These are phyloP conservation scores for Exidia glandulosa DNA, from an alignment of 768 basidiomycete species.

Conservation along the genomic window DNA sequence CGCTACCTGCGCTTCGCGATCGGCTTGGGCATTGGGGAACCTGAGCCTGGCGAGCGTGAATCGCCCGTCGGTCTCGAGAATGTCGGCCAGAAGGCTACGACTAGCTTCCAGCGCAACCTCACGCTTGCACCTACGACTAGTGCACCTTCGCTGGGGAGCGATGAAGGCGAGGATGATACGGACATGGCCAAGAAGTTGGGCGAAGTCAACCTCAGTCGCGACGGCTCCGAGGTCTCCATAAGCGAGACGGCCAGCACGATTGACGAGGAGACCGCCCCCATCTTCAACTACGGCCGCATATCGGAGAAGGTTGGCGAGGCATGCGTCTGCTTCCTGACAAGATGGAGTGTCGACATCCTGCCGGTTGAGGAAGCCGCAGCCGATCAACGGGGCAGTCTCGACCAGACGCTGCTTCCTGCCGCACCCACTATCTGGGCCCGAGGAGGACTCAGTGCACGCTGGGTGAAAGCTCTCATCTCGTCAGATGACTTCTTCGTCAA, in stretches of 20 bases:
- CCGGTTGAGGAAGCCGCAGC: conserved; percentile 37
- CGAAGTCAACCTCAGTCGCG: not conserved
- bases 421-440: conserved; percentile 57
- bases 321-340: conserved; percentile 73
- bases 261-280: conserved; percentile 19
- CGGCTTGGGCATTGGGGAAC: conserved; percentile 48
- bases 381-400: not conserved
- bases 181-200: not conserved
- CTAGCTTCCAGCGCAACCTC: not conserved
- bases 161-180: conserved; percentile 6
- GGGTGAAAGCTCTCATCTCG: conserved; percentile 64
- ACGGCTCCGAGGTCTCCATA: not conserved
- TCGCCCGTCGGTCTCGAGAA: conserved; percentile 58
- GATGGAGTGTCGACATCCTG: conserved; percentile 81
- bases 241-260: not conserved
- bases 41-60: conserved; percentile 33
- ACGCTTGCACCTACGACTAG: not conserved
- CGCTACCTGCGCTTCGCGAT: conserved; percentile 76
- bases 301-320: conserved; percentile 90
- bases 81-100: conserved; percentile 20
- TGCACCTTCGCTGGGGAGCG: conserved; percentile 2
- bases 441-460: conserved; percentile 59
- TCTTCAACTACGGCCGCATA: conserved; percentile 73
- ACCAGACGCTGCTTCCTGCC: conserved; percentile 10
- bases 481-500: conserved; percentile 72